Base-by-base conservation (phyloP, 257 asterid species). In the Solanum clarkiae region DNA sequence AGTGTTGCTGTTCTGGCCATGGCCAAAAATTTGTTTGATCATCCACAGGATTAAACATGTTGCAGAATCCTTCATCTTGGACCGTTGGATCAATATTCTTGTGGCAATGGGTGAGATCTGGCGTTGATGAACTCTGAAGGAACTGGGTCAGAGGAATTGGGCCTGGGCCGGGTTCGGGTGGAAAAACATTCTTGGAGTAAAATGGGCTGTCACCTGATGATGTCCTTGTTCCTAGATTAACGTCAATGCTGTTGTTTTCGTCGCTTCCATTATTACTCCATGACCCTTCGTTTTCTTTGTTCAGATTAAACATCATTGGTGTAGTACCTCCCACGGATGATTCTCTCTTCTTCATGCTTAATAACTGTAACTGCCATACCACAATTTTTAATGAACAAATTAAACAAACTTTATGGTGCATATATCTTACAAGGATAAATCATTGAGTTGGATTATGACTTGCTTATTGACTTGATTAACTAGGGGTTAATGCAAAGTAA, bases 251-350 rank as follows among this genome's bases (percentile, higher is more conserved):
- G 89, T 85, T 91, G 29, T 91, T 92, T 87, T 86, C 91, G n/a
- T 91, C 94, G 80, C 95, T 94, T 82, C 90, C 97, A 63, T 92
- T 91, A 90, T 92, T 91, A 91, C 97, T 92, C 98, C 98, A 93
- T 0, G 96, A 89, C 9, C 96, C 94, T 84, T 93, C 97, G 57
- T 89, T 93, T 62, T 91, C 97, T 54, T 88, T 93, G 87, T 91
- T 93, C 59, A 94, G 88, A 87, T 93, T 93, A 1, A 63, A 24
- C 71, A 90, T 88, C 26, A 66, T 83, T 54, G 55, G n/a, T 63
- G 83, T 75, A 12, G 90, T 92, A 20, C 84, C 55, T 51, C 90
- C 94, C 1, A 17, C 74, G 5, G 95, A 80, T 26, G 95, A 80
- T 26, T 89, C 96, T 71, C 90, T 86, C 7, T 83, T 86, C 84